Base-by-base conservation (phyloP, 192 early-diverging fungal species). In the Mortierella alpina region DNA sequence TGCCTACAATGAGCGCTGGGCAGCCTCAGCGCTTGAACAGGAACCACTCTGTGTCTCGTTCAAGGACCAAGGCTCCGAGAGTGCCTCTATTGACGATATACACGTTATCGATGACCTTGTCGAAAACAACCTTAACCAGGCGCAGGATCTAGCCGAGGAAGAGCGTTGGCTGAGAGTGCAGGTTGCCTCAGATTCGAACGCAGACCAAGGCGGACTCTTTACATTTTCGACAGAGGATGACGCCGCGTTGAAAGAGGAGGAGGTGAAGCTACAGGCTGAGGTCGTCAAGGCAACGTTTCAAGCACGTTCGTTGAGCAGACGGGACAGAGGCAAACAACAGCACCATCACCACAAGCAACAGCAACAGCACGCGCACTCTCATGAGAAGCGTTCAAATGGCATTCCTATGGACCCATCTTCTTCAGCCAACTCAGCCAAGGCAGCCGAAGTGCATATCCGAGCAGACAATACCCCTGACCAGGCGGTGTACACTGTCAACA, bases 21-120 rank as follows among this genome's bases (percentile, higher is more conserved):
- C 75, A 6, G 18, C 56, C 7, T 61, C 63, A 5, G 55, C 46
- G 2, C 42, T 39, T 22, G 22, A 62, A 20, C 68, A 78, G 48
- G 75, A 78, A 12, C 68, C 68, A 14, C 56, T 66, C 48, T 78
- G 75, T 51, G 75, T 78, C 7, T 78, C 75, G 0, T 66, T 70
- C 31, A 6, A 39, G 6, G 68, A 78, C 39, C 68, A 40, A 10
- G 75, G 57, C 10, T 42, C 71, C 17, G 50, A 63, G 18, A 15
- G 41, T 12, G 9, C 62, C 0, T 67, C 74, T 12, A 18, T 57
- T 4, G 67, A 77, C 8, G 65, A 77, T 41, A 65, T 77, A 15
- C 49, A 46, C 7, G 46, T 70, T 31, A 12, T 64, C 2, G 65
- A 77, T 44, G 74, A 77, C 44, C 59, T 69, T 17, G 40, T 23